Evolutionary conservation across 192 early-diverging fungal genomes (phyloP).

Genomic region (Borealophlyctis nickersoniae): DNA sequence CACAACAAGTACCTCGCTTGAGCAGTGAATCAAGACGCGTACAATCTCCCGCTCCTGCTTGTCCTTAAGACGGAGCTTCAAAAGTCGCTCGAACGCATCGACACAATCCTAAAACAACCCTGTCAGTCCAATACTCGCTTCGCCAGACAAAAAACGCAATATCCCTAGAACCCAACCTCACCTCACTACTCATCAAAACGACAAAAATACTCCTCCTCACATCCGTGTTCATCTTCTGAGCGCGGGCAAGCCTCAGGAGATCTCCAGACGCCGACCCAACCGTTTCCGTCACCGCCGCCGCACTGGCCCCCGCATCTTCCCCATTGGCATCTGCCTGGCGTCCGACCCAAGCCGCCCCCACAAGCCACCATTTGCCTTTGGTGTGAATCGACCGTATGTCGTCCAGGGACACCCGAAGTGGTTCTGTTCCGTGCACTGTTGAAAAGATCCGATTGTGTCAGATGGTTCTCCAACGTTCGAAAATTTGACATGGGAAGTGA

Average conservation of each 20-base stretch:
- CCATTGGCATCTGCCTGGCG: no score
- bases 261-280: conserved; percentile 24
- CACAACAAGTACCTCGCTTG: conserved; percentile 47
- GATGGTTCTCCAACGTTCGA: neutral
- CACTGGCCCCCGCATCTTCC: conserved; percentile 33
- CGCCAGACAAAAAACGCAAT: neutral
- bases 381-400: conserved; percentile 81
- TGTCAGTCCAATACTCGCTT: conserved; percentile 11
- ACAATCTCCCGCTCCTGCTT: conserved; percentile 95
- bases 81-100: conserved; percentile 85
- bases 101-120: conserved; percentile 87
- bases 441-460: no score
- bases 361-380: conserved; percentile 98
- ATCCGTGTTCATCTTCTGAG: conserved; percentile 97
- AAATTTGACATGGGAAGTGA: neutral
- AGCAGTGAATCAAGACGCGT: conserved; percentile 87
- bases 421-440: conserved; percentile 52
- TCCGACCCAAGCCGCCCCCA: conserved; percentile 90
- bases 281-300: conserved; percentile 13
- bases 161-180: no score
- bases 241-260: conserved; percentile 73
- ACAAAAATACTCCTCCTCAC: conserved; percentile 89
- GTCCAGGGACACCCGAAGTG: conserved; percentile 77
- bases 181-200: conserved; percentile 85
- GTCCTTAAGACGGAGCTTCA: conserved; percentile 79